Evolutionary conservation across 768 basidiomycete genomes (phyloP), one percentile per base, ranked within the genome.

Genomic region (Fomitopsis serialis): DNA sequence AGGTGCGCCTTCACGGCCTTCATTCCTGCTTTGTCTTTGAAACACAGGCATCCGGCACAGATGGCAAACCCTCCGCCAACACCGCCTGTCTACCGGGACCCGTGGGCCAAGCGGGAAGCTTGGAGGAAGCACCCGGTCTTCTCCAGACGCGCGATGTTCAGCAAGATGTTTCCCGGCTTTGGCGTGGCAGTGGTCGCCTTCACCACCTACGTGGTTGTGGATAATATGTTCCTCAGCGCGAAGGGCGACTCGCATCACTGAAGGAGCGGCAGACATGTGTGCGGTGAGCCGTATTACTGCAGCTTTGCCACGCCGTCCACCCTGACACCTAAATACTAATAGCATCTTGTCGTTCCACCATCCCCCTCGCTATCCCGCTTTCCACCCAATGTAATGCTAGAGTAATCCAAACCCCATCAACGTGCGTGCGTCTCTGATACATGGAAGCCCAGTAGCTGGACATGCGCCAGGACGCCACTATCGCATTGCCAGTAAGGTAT

Each of bases 71-170:
- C 61, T 29, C 65, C 58, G 50, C 60, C 56, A 21, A 57, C 58
- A 57, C 76, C 74, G 51, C 86, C 84, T n/a, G 74, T 89, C 50
- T 94, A 85, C 65, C 85, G 92, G 70, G 94, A 97, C 68, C 92
- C 93, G 48, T 97, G 94, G 94, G 90, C 91, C 21, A 93, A 89
- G 72, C 75, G 84, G 56, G 93, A 97, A 61, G 90, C 92, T 36
- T 97, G 92, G 93, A 80, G 94, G 63, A 92, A 85, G 68, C 84
- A 82, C 63, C 85, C 89, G n/a, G 81, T 95, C 52, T 97, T 97
- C 75, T 79, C 84, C 56, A 88, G 86, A 60, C 82, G 85, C 40
- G 79, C 81, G 61, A 94, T 94, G 90, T 86, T 98, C 74, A 76
- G 86, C 62, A 92, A 81, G 74, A 68, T 96, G 59, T 94, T 98